Evolutionary conservation across 495 filamentous ascomycete genomes (phyloP).

Genomic region (Penicillium desertorum): DNA sequence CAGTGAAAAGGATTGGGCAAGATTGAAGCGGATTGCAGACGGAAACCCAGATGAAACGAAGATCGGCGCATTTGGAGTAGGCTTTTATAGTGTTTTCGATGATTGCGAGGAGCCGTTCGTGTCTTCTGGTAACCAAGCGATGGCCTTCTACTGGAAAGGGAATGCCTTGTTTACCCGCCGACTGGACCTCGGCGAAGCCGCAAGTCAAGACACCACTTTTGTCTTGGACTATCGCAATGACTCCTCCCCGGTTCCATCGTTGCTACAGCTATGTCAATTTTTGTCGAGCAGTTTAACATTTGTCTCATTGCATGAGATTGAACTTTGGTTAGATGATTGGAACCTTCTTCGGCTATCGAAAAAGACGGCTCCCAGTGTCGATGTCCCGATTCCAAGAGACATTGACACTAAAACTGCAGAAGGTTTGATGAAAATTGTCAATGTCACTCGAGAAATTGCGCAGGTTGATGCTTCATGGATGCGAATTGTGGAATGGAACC

Average conservation of each 20-base stretch:
- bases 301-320: conserved; percentile 81
- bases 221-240: conserved; percentile 88
- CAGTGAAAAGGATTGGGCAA: conserved; percentile 82
- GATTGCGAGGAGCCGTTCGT: conserved; percentile 98
- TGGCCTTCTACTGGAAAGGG: conserved; percentile 99
- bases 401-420: conserved; percentile 79
- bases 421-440: conserved; percentile 75
- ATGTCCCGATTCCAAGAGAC: conserved; percentile 72
- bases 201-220: conserved; percentile 78
- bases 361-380: conserved; percentile 72
- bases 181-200: conserved; percentile 62
- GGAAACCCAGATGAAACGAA: conserved; percentile 98
- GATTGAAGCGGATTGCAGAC: conserved; percentile 94
- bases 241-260: conserved; percentile 76
- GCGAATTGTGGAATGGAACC: conserved; percentile 82
- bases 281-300: conserved; percentile 94
- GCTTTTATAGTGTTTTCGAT: conserved; percentile 98
- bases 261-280: conserved; percentile 86
- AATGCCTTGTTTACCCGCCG: conserved; percentile 90
- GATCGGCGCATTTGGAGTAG: conserved; percentile 97
- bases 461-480: conserved; percentile 93
- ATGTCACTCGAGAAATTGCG: conserved; percentile 72
- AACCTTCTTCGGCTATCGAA: conserved; percentile 75
- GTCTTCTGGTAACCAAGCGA: conserved; percentile 82
- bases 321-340: conserved; percentile 87